Evolutionary conservation across 441 rosid genomes (phyloP).

Genomic region (Macaranga tanarius): DNA sequence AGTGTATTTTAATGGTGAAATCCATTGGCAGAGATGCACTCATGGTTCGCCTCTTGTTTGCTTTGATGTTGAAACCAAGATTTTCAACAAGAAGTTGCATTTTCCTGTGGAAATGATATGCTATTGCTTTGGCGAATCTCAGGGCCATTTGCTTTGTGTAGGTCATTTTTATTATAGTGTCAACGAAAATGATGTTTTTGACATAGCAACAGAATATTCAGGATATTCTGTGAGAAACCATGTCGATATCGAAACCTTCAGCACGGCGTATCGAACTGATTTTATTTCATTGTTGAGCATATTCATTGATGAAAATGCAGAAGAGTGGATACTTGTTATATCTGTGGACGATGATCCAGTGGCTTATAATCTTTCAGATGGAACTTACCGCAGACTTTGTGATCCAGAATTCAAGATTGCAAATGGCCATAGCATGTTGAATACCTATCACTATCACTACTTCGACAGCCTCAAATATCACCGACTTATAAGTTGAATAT

Average conservation of each 20-base stretch:
- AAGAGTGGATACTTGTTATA: not conserved
- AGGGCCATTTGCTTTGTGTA: not conserved
- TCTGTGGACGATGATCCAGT: not conserved
- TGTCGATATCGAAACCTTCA: not conserved
- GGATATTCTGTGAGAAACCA: not conserved
- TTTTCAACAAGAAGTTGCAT: not conserved
- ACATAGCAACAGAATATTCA: not conserved
- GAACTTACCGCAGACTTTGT: not conserved
- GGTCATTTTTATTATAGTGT: not conserved
- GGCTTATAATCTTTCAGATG: slow-evolving; percentile 1
- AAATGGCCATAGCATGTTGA: too few relatives aligned
- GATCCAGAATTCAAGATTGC: not conserved
- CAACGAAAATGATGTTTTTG: not conserved
- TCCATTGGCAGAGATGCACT: not conserved
- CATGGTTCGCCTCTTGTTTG: not conserved
- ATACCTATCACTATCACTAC: too few relatives aligned
- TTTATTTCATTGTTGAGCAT: not conserved
- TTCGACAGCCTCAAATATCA: too few relatives aligned
- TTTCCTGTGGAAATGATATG: not conserved
- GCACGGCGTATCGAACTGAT: not conserved
- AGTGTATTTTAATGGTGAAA: not conserved
- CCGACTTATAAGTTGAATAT: too few relatives aligned
- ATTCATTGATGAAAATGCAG: not conserved
- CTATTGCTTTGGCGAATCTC: not conserved
- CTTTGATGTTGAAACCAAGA: not conserved